A percentile compares a stretch with the other conserved stretches of the same genome.
phyloP scores from a whole-genome alignment of 2,329 filamentous ascomycete species.

The Talaromyces piceae region DNA sequence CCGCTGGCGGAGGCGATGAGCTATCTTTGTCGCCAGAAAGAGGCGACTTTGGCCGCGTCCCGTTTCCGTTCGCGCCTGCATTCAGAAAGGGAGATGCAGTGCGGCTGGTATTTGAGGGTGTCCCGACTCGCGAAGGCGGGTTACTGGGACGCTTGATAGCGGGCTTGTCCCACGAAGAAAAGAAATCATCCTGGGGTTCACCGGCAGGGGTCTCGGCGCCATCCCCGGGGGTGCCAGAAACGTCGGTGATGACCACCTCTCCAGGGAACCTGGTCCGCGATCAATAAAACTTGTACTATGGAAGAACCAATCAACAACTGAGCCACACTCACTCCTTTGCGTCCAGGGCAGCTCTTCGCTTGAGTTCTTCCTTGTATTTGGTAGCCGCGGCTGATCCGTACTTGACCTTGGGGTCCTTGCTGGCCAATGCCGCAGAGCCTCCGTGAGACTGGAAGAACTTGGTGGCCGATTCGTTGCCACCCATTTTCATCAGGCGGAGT shows the following conservation, averaged over 20 bases:
- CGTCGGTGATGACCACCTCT: conserved; percentile 72
- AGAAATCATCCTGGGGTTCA: conserved; percentile 87
- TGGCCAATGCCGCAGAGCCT: conserved; percentile 84
- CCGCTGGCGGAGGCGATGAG: conserved; percentile 48
- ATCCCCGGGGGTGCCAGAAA: conserved; percentile 53
- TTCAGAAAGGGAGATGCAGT: conserved; percentile 87
- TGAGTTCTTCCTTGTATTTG: conserved; percentile 97
- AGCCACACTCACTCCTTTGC: conserved; percentile 63
- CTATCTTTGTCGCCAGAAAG: conserved; percentile 54
- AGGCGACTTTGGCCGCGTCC: conserved; percentile 73
- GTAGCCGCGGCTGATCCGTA: conserved; percentile 88
- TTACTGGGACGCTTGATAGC: conserved; percentile 94
- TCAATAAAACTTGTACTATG: conserved; percentile 18
- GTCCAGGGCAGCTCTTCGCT: conserved; percentile 74
- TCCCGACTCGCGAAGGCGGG: conserved; percentile 80
- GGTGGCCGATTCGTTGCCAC: conserved; percentile 94
- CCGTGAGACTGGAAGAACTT: conserved; percentile 98
- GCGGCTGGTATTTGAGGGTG: conserved; percentile 71
- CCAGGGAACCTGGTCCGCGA: conserved; percentile 60
- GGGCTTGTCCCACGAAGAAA: conserved; percentile 98
- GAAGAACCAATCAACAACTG: background rate
- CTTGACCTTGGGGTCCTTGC: conserved; percentile 95
- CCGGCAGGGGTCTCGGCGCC: conserved; percentile 69
- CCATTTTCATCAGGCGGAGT: conserved; percentile 93
- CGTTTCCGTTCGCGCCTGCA: conserved; percentile 58